Evolutionary conservation across 768 basidiomycete species (phyloP), one percentile per base, ranked within the genome.

Genomic region (Cubamyces lactineus): DNA sequence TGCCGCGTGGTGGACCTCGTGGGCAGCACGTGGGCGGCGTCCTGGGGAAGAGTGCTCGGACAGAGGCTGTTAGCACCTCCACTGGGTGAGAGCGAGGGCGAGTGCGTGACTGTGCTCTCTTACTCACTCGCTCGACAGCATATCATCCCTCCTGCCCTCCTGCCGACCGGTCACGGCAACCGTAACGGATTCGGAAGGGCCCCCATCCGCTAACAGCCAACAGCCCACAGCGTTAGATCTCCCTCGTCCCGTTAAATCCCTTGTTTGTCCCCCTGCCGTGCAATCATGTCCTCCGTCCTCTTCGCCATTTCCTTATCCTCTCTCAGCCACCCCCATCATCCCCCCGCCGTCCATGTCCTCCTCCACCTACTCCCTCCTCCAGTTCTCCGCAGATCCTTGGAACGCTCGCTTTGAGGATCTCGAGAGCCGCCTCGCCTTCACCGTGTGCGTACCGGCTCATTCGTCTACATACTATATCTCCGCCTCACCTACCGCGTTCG

Each of bases 301-400:
- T 61, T 63, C 54, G 55, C 54, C 49, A 55, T 53, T 50, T 34
- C 16, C 34, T 38, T 41, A 42, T 30, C 3, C 47, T 24, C 42
- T n/a, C 41, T 6, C 48, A 23, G 42, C 61, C 46, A 30, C 43
- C 55, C 34, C 52, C 60, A 62, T 61, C 59, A 62, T 62, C 61
- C 65, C 57, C 64, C 65, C 64, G 53, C 64, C 59, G 63, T 54
- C 6, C 39, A 50, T 51, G 61, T 79, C 80, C 79, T 61, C 77
- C 11, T 66, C 65, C 48, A 55, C 67, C 78, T 81, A 83, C 64
- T 73, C 83, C 26, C 82, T 91, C 52, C 76, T 85, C 53, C 88
- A 91, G 70, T 87, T 80, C 68, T 86, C 84, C n/a, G 76, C 79
- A 49, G 83, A 91, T 70, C 84, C 84, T 0, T 84, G 87, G 73